Base-by-base conservation (phyloP, 108 stramenopile genomes). In the Pseudonitzschia multiseries region DNA sequence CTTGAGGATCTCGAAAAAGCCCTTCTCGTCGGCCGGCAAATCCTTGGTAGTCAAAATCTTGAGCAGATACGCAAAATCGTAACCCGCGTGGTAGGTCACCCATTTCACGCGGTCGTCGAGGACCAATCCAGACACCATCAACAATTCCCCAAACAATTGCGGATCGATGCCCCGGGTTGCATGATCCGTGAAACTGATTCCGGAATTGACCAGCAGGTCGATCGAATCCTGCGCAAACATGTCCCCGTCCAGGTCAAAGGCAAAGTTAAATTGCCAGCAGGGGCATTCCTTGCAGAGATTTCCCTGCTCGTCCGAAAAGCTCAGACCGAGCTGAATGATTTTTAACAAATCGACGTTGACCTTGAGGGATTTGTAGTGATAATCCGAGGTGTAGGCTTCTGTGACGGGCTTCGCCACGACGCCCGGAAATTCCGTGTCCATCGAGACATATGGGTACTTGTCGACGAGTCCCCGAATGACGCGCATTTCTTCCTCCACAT, bases 261-360 rank as follows among this genome's bases (percentile, higher is more conserved):
- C 81, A 78, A 99, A 99, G 84, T 99, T 99, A 85, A 99, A 98
- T 81, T 99, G 99, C 98, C 98, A 99, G 78, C 95, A 96, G 56
- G 95, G 93, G 87, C 97, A 98, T 62, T 89, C 93, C 54, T 79
- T 82, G 64, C 86, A 90, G 65, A 89, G 88, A 72, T 98, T 96
- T 36, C 99, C 99, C 56, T 97, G 66, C 46, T 85, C 95, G 74
- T 99, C 98, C 28, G 94, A 92, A 70, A 99, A 97, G 17, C 87
- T 79, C 26, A 99, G 68, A 32, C 99, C 99, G 8, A 99, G 86
- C 72, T 99, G 98, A 78, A 99, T 99, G 60, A 99, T 96, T 78
- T 96, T 97, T 59, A 99, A 82, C 53, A 99, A 73, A 79, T 99
- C 99, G 51, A 98, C 97, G 79, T 99, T 99, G 84, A 96, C 96